phyloP scores from a whole-genome alignment of 2,329 filamentous ascomycete species.

The Mycocentrospora acerina region DNA sequence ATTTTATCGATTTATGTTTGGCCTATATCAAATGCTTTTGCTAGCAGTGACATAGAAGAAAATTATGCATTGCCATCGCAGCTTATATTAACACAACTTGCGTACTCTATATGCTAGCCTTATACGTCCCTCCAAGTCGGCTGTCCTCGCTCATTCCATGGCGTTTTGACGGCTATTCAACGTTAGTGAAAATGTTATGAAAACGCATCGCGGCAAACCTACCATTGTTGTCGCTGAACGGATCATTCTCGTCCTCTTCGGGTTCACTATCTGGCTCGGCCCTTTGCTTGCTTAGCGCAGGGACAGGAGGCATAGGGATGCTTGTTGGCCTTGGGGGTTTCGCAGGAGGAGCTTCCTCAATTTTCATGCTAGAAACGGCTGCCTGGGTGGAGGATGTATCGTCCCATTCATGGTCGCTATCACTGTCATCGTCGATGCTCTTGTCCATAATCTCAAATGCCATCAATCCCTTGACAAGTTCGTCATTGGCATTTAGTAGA shows the following conservation, averaged over 20 bases:
- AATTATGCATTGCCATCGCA: no score
- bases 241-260: conserved; percentile 70
- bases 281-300: conserved; percentile 38
- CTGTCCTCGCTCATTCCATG: conserved; percentile 38
- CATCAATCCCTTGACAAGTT: conserved; percentile 90
- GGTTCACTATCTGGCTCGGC: conserved; percentile 58
- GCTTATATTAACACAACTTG: no score
- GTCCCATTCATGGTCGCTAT: conserved; percentile 56
- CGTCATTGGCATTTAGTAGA: conserved; percentile 90
- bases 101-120: conserved; percentile 1
- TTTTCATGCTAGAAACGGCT: conserved; percentile 48
- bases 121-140: conserved; percentile 45
- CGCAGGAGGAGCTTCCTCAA: conserved; percentile 49
- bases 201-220: neutral
- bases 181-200: conserved; percentile 8
- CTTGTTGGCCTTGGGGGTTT: conserved; percentile 52
- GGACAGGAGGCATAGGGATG: conserved; percentile 40
- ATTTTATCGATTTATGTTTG: no score
- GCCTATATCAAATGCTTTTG: no score
- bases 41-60: no score
- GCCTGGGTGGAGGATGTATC: conserved; percentile 35
- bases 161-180: conserved; percentile 54
- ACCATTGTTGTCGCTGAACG: conserved; percentile 80
- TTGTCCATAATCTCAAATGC: conserved; percentile 92
- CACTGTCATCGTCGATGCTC: conserved; percentile 73